Conservation (phyloP, 140 eudicot species). For the Oenanthe javanica region DNA sequence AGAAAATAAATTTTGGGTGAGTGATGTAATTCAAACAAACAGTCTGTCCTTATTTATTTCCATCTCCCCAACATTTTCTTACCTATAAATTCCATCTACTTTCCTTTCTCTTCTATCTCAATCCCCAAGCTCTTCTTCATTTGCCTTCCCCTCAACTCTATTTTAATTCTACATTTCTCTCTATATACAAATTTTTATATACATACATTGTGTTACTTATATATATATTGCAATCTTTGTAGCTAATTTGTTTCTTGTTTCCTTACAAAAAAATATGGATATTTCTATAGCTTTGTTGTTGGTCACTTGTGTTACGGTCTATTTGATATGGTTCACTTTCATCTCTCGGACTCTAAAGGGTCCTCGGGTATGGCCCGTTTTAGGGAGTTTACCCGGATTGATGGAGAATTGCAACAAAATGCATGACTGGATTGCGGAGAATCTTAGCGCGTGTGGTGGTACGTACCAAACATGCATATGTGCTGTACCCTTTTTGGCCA, state of each 20-base stretch:
- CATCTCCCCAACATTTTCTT: slow-evolving; percentile 26
- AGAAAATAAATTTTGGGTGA: slow-evolving; percentile 8
- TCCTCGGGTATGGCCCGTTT: slow-evolving; percentile 91
- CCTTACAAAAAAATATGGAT: slow-evolving; percentile 36
- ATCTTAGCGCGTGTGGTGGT: slow-evolving; percentile 87
- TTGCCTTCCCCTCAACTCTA: slow-evolving; percentile 14
- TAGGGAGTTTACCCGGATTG: slow-evolving; percentile 87
- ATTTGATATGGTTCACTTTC: slow-evolving; percentile 80
- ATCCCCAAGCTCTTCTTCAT: slow-evolving; percentile 1
- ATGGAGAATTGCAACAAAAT: slow-evolving; percentile 66
- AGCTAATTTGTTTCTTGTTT: background rate
- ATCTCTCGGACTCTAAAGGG: slow-evolving; percentile 72
- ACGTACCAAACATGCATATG: slow-evolving; percentile 96
- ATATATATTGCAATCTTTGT: background rate
- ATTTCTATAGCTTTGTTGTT: slow-evolving; percentile 43
- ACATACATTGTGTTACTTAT: background rate
- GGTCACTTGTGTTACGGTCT: slow-evolving; percentile 51
- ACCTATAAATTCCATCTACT: slow-evolving; percentile 52
- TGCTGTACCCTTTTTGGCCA: slow-evolving; percentile 83
- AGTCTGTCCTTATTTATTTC: slow-evolving; percentile 78
- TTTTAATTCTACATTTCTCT: slow-evolving; percentile 9
- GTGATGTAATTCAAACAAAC: slow-evolving; percentile 34
- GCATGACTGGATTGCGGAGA: slow-evolving; percentile 94
- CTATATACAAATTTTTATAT: background rate
- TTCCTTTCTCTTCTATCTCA: background rate